Base-by-base conservation (phyloP, 768 basidiomycete genomes). In the Boletellus emodensis region DNA sequence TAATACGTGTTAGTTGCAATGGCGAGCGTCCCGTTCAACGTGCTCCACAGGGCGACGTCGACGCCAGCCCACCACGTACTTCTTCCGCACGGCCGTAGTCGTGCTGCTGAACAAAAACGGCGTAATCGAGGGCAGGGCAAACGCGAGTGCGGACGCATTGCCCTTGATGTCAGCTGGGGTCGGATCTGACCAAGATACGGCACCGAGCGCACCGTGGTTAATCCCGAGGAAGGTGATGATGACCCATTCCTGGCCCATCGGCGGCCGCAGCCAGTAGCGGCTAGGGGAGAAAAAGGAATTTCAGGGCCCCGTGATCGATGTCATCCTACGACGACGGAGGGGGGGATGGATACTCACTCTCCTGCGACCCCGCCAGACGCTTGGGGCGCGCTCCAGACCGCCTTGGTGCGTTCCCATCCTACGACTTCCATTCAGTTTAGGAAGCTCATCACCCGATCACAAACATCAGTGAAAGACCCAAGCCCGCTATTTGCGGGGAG, bases 331-430 rank as follows among this genome's bases (percentile, higher is more conserved):
- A 8, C 8, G 20, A 33, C 7, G 18, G 24, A 7, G 24, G 24
- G 24, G 30, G 7, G 39, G 17, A n/a, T 10, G 2, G 30, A 0
- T 4, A 66, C 73, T 61, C 41, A 75, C 71, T 63, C 60, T 22
- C 60, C 62, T 3, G 60, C 13, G 20, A 44, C 57, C 38, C 76
- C 77, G 33, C 86, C 85, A 55, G 90, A 90, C 1, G 78, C 87
- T 64, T 90, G 88, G 2, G 87, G 84, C 0, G 89, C 87, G 6
- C 81, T 80, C 89, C 89, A 91, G 3, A 88, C 74, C 2, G 82
- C 74, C 59, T 86, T 83, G 9, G 76, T 80, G 15, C 80, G 71
- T 53, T 82, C 83, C 81, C 85, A 85, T 4, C 84, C 85, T 40
- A 82, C 74, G 43, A 74, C 71, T 58, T 78, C 72, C 22, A 84